A percentile compares a stretch with the other conserved stretches of the same genome.
Evolutionary conservation across 108 stramenopile genomes (phyloP).

Genomic region (Skeletonema grethae): DNA sequence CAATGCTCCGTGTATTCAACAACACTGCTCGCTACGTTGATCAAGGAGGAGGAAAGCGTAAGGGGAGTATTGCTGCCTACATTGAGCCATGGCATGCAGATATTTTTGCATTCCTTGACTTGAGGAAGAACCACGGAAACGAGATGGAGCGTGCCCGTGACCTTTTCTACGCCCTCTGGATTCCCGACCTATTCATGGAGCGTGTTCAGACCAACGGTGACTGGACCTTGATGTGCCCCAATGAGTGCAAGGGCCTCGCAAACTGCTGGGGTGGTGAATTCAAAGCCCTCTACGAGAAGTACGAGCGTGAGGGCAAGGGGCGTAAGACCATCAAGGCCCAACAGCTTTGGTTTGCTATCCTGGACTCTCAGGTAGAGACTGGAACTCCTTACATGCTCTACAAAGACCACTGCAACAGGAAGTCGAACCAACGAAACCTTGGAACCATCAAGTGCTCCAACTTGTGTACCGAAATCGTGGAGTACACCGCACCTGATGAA

Average conservation of each 20-base stretch:
- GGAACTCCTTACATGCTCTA: slow-evolving; percentile 99
- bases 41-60: slow-evolving; percentile 99
- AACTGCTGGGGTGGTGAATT: slow-evolving; percentile 92
- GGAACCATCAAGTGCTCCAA: slow-evolving; percentile 98
- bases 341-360: slow-evolving; percentile 50
- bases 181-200: slow-evolving; percentile 99
- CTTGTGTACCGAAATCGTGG: slow-evolving; percentile 97
- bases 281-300: slow-evolving; percentile 74
- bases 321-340: too few relatives aligned
- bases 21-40: slow-evolving; percentile 98
- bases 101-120: slow-evolving; percentile 94
- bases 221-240: slow-evolving; percentile 95
- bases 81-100: slow-evolving; percentile 99
- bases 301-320: too few relatives aligned
- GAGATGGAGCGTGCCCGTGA: slow-evolving; percentile 96
- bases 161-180: slow-evolving; percentile 99
- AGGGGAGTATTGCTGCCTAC: slow-evolving; percentile 97
- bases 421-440: slow-evolving; percentile 98
- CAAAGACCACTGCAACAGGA: slow-evolving; percentile 98
- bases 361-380: slow-evolving; percentile 99
- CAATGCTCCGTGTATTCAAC: slow-evolving; percentile 99
- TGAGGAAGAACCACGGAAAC: slow-evolving; percentile 99
- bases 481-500: slow-evolving; percentile 99
- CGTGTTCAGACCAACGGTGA: slow-evolving; percentile 90
- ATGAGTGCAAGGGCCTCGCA: slow-evolving; percentile 96